These are phyloP conservation scores for Wickerhamomyces sp. DNA, from an alignment of 1,139 yeast genomes.

Conservation along the genomic window DNA sequence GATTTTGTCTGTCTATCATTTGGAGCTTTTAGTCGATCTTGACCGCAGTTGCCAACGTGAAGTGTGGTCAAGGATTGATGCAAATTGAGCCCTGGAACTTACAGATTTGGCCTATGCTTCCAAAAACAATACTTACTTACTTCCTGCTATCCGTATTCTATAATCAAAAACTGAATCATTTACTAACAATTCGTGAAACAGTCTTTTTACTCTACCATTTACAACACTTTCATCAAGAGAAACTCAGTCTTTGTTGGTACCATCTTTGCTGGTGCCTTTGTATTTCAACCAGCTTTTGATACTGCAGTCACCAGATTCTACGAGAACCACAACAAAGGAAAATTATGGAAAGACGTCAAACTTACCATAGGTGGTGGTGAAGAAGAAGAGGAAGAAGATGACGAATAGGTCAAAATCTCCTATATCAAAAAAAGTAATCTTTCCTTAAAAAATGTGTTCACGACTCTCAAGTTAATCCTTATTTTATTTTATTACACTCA, in stretches of 20 bases:
- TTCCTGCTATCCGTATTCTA: no score
- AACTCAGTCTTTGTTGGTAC: conserved; percentile 88
- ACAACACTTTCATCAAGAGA: conserved; percentile 81
- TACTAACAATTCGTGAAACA: conserved; percentile 10
- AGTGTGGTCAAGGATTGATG: no score
- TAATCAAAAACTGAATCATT: background rate
- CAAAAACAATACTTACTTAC: no score
- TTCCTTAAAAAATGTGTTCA: background rate
- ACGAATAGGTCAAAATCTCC: conserved; percentile 32
- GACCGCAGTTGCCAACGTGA: no score
- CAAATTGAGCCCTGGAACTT: no score
- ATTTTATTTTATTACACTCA: conserved; percentile 1
- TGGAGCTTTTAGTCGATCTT: no score
- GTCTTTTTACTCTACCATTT: conserved; percentile 47
- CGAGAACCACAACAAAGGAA: conserved; percentile 87
- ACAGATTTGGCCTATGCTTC: no score
- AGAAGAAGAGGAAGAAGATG: conserved; percentile 52
- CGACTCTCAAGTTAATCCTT: background rate
- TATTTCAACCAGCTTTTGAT: conserved; percentile 85
- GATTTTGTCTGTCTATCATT: no score
- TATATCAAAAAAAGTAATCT: no score
- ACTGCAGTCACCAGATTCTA: conserved; percentile 73
- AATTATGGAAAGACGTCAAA: conserved; percentile 96
- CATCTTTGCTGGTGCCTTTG: conserved; percentile 80
- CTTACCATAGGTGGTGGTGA: conserved; percentile 53